These are phyloP conservation scores for Aspergillus floridensis DNA, from an alignment of 2,329 filamentous ascomycete genomes.

Conservation along the genomic window DNA sequence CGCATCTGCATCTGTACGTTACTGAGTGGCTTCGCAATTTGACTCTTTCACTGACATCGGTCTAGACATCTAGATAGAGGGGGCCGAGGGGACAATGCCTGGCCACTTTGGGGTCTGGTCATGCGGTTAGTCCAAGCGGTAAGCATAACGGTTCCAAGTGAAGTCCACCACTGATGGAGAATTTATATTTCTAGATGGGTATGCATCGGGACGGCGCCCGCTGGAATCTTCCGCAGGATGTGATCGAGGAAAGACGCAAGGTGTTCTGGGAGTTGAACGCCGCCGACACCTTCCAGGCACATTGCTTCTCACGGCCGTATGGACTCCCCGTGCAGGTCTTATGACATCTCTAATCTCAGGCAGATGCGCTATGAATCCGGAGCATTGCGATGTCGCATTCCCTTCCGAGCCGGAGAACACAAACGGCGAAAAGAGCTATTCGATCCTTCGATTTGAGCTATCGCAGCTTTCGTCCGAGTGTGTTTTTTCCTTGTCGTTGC, in stretches of 20 bases:
- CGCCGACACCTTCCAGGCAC: conserved; percentile 1
- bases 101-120: conserved; percentile 2
- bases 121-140: conserved; percentile 5
- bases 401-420: background rate
- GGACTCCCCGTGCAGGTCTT: background rate
- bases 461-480: conserved; percentile 2
- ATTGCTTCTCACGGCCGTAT: conserved; percentile 3
- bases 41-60: background rate
- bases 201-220: conserved; percentile 2
- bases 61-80: conserved; percentile 1
- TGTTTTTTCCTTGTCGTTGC: background rate
- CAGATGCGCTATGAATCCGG: conserved; percentile 4
- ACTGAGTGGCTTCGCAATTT: background rate
- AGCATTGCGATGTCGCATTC: conserved; percentile 3
- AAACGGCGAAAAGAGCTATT: conserved; percentile 1
- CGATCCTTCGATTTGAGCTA: background rate
- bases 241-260: conserved; percentile 4
- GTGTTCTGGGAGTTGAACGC: conserved; percentile 4
- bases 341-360: background rate
- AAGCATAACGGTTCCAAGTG: background rate
- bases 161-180: background rate
- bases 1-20: conserved; percentile 1
- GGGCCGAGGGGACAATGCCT: conserved; percentile 1
- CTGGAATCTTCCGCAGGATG: conserved; percentile 1
- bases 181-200: background rate